Percentiles rank a stretch among this genome's conserved stretches.
These are phyloP conservation scores for Poa annua DNA, from an alignment of 176 grass and related monocot species.

Conservation along the genomic window DNA sequence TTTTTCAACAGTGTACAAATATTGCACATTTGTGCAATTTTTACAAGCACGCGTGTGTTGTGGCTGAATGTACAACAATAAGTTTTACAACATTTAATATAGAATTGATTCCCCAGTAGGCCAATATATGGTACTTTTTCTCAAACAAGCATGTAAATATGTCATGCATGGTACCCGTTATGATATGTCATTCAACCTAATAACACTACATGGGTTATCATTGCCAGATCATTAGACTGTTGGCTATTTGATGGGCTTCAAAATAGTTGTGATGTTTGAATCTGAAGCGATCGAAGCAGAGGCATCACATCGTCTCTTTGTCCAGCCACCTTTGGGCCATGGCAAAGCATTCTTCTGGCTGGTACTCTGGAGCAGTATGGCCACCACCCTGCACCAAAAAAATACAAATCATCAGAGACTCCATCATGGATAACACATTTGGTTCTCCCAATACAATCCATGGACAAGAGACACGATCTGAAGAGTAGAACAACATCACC, in stretches of 20 bases:
- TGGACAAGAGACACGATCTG: no score
- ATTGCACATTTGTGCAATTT: no score
- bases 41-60: no score
- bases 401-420: not conserved
- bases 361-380: constrained; percentile 51
- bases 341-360: constrained; percentile 45
- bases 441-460: not conserved
- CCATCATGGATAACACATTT: not conserved
- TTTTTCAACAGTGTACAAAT: no score
- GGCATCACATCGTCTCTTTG: constrained; percentile 23
- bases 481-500: constrained; percentile 16
- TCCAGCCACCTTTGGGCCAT: constrained; percentile 47
- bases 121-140: no score
- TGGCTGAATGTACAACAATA: no score
- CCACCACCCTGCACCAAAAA: constrained; percentile 43
- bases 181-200: no score
- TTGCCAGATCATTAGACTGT: not conserved
- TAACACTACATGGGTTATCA: not conserved
- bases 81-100: no score
- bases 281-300: not conserved
- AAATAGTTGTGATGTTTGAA: not conserved
- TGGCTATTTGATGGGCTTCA: not conserved
- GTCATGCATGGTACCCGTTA: no score
- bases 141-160: no score
- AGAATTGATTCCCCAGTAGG: no score